A percentile compares a stretch with the other conserved stretches of the same genome.
Evolutionary conservation across 352 stramenopile genomes (phyloP).

Genomic region (Hyaloperonospora arabidopsidis): DNA sequence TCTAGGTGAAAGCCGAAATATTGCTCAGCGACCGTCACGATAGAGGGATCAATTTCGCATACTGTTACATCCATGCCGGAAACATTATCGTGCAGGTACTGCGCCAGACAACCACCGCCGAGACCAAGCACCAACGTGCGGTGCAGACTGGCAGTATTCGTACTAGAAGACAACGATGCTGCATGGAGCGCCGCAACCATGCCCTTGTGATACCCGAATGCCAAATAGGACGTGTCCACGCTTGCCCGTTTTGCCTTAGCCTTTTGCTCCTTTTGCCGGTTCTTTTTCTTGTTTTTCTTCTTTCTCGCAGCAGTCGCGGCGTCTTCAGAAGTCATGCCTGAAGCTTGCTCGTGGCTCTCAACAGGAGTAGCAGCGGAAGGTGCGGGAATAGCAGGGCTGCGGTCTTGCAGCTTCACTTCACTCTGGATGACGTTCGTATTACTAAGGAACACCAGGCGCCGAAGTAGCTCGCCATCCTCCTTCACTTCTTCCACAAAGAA

Average conservation of each 20-base stretch:
- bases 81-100: constrained; percentile 56
- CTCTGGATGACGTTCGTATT: constrained; percentile 75
- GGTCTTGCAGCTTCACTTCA: constrained; percentile 44
- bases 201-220: constrained; percentile 74
- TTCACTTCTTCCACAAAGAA: constrained; percentile 71
- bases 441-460: constrained; percentile 65
- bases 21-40: constrained; percentile 52
- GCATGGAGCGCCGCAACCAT: constrained; percentile 59
- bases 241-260: constrained; percentile 14
- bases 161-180: constrained; percentile 21
- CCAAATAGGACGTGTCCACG: constrained; percentile 55
- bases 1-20: constrained; percentile 64
- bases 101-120: constrained; percentile 57
- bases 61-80: constrained; percentile 42
- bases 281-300: constrained; percentile 56
- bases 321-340: constrained; percentile 22
- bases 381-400: constrained; percentile 2
- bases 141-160: constrained; percentile 17
- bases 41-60: constrained; percentile 55
- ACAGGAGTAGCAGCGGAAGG: constrained; percentile 3
- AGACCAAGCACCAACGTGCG: constrained; percentile 56
- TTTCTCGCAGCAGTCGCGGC: constrained; percentile 23
- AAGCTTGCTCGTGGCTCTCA: constrained; percentile 5
- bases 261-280: constrained; percentile 51
- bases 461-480: constrained; percentile 36